These are phyloP conservation scores for Myriosclerotinia curreyana DNA, from an alignment of 2,329 filamentous ascomycete species.

Conservation along the genomic window DNA sequence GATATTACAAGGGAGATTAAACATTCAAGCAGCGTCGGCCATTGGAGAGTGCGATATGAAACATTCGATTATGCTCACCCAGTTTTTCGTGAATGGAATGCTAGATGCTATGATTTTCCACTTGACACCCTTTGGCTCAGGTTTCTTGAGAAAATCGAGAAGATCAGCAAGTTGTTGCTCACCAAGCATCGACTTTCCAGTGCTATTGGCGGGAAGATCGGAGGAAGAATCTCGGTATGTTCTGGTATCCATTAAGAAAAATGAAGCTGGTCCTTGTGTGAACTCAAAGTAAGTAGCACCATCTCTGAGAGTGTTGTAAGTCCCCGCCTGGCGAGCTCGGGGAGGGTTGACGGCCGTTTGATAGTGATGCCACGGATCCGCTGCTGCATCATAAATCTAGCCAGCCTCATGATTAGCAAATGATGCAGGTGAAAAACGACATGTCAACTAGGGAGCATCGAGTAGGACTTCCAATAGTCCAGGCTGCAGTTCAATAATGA, in stretches of 20 bases:
- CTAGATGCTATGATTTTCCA: constrained; percentile 94
- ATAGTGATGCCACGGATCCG: constrained; percentile 73
- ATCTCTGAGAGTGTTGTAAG: constrained; percentile 40
- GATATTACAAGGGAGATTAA: background rate
- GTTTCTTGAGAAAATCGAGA: constrained; percentile 68
- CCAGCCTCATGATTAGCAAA: background rate
- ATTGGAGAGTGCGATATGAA: background rate
- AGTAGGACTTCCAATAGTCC: background rate
- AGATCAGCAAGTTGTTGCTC: constrained; percentile 74
- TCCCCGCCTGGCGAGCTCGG: constrained; percentile 50
- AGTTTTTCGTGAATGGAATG: constrained; percentile 97
- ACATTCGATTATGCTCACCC: constrained; percentile 45
- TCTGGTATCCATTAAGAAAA: constrained; percentile 92
- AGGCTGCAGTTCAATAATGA: constrained; percentile 24
- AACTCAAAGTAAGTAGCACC: constrained; percentile 86
- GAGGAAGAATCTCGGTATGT: constrained; percentile 74
- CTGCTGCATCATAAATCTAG: constrained; percentile 40
- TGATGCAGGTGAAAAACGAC: background rate
- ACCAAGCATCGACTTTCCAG: constrained; percentile 85
- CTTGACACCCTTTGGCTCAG: constrained; percentile 71
- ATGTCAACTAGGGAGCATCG: background rate
- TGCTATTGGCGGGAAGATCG: constrained; percentile 54
- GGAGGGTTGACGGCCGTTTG: constrained; percentile 85
- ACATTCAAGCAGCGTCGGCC: background rate
- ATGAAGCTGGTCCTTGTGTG: constrained; percentile 82